Base-by-base conservation (phyloP, 371 early-diverging fungal species). In the Lichtheimia corymbifera region DNA sequence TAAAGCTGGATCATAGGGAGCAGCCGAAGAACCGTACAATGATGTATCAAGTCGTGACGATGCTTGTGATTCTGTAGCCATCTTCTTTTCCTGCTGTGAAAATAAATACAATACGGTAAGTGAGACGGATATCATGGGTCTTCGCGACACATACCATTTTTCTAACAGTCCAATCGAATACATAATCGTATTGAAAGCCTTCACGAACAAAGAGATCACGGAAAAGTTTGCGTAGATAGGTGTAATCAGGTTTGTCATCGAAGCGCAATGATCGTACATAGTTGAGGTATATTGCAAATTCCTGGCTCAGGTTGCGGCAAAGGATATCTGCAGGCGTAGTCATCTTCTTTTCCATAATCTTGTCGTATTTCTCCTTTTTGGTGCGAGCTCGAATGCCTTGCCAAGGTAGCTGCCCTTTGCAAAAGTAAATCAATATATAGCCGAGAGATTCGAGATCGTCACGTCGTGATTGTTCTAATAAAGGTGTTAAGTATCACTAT, bases 341-440 rank as follows among this genome's bases (percentile, higher is more conserved):
- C 95, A 96, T 94, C 81, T 99, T 99, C 86, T 94, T 97, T 68
- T 99, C 97, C 93, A 95, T 95, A 68, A 99, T 99, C 62, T 93
- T 91, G 73, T 98, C 97, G 80, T 98, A 99, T 86, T 99, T 99
- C 82, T 98, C 95, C 83, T 95, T 94, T 85, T 99, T 99, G 45
- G 96, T 97, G 22, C 91, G 93, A 13, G 97, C 99, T 72, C 93
- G 93, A 56, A 99, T 80, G 18, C 99, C 99, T 77, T 99, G 99
- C 99, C 99, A 99, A 50, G 99, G 99, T 54, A 99, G 83, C 50
- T 89, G 90, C 9, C 99, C 99, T 58, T 98, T 91, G 65, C 92
- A 89, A 70, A 99, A 99, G 83, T 99, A 99, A 87, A 99, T 93
- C 43, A 99, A 84, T 28, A 99, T 98, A 76, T 99, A 99, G n/a